phyloP scores from a whole-genome alignment of 371 early-diverging fungal genomes.

The Mortierella sp. region DNA sequence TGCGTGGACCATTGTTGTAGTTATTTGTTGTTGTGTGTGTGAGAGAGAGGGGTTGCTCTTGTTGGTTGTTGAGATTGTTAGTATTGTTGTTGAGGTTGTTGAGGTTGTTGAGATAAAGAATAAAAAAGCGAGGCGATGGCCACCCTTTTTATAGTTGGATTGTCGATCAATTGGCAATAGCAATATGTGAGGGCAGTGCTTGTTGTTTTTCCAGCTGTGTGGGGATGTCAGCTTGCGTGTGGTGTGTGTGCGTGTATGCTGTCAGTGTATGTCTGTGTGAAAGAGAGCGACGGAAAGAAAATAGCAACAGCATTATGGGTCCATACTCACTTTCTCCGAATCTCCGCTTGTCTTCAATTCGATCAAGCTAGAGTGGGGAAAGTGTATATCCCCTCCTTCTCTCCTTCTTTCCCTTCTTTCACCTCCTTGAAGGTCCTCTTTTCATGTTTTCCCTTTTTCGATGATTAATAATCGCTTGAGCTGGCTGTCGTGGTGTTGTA shows the following conservation, averaged over 20 bases:
- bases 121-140: not conserved
- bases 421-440: not conserved
- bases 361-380: not conserved
- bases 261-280: not conserved
- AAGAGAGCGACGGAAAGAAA: not conserved
- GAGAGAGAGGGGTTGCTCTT: not conserved
- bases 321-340: not conserved
- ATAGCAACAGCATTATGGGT: not conserved
- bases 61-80: not conserved
- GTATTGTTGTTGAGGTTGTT: too few species aligned
- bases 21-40: not conserved
- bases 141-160: not conserved
- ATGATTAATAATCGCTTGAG: not conserved
- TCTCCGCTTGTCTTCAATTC: not conserved
- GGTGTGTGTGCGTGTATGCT: not conserved
- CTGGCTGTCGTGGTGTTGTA: not conserved
- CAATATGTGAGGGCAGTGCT: not conserved
- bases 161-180: not conserved
- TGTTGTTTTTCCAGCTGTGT: not conserved
- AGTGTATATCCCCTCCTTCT: not conserved
- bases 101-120: not conserved
- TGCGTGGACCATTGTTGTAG: conserved; percentile 26
- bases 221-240: not conserved
- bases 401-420: too few species aligned
- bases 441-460: not conserved